Evolutionary conservation across 306 rosid species (phyloP).

Genomic region (Trifolium subterraneum): DNA sequence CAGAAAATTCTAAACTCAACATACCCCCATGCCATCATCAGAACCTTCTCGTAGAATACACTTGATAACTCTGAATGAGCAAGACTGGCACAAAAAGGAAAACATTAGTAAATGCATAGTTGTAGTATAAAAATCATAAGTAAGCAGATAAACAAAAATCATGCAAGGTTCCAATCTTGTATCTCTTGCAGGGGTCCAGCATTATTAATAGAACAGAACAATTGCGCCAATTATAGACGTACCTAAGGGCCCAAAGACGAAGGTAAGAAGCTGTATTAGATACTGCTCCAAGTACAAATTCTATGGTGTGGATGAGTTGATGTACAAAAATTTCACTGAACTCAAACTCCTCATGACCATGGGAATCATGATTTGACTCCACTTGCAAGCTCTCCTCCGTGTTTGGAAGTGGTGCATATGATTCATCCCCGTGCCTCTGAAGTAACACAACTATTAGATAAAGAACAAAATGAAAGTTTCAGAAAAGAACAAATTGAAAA

Average conservation of each 20-base stretch:
- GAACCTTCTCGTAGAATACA: constrained; percentile 95
- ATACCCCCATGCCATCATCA: constrained; percentile 65
- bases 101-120: constrained; percentile 23
- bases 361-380: constrained; percentile 73
- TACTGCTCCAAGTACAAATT: constrained; percentile 92
- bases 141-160: constrained; percentile 9
- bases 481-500: constrained; percentile 1
- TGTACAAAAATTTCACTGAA: constrained; percentile 90
- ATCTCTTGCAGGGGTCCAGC: constrained; percentile 12
- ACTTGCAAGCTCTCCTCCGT: constrained; percentile 83
- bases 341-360: constrained; percentile 89
- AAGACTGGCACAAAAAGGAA: constrained; percentile 63
- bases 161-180: constrained; percentile 20
- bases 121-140: constrained; percentile 19
- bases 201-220: constrained; percentile 2
- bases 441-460: constrained; percentile 48
- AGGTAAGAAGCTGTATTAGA: constrained; percentile 97
- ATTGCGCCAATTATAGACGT: constrained; percentile 33
- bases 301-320: constrained; percentile 93
- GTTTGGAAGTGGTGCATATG: constrained; percentile 67
- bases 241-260: constrained; percentile 99
- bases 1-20: constrained; percentile 39
- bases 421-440: constrained; percentile 83
- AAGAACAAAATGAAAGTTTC: constrained; percentile 18
- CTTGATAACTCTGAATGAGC: constrained; percentile 95